These are phyloP conservation scores for Pseudogymnoascus sp. DNA, from an alignment of 2,329 filamentous ascomycete species.

Conservation along the genomic window DNA sequence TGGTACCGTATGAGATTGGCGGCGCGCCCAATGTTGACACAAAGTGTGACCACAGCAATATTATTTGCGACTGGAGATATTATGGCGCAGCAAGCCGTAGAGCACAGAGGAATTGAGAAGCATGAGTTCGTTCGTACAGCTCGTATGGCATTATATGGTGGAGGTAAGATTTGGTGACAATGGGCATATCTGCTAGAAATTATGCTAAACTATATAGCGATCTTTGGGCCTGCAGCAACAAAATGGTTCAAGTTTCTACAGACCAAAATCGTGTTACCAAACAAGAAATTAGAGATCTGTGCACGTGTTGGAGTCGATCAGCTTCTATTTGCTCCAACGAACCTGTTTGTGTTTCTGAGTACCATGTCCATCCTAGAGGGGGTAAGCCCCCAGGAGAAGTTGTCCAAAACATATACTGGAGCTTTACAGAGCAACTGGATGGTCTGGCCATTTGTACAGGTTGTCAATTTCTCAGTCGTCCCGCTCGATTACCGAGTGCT, in stretches of 20 bases:
- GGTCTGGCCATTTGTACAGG: conserved; percentile 62
- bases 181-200: neutral
- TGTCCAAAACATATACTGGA: conserved; percentile 49
- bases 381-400: conserved; percentile 49
- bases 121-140: conserved; percentile 67
- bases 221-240: conserved; percentile 65
- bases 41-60: conserved; percentile 81
- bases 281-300: conserved; percentile 50
- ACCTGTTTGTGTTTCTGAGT: conserved; percentile 57
- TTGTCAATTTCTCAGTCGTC: conserved; percentile 62
- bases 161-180: conserved; percentile 43
- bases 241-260: conserved; percentile 64
- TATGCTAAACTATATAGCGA: conserved; percentile 32
- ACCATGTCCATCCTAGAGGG: conserved; percentile 62
- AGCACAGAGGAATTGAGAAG: conserved; percentile 66
- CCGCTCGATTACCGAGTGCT: conserved; percentile 61
- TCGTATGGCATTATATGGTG: conserved; percentile 75
- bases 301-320: conserved; percentile 60
- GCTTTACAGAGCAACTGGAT: conserved; percentile 62
- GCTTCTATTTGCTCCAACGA: conserved; percentile 55
- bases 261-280: conserved; percentile 48
- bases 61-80: conserved; percentile 90
- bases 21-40: conserved; percentile 76
- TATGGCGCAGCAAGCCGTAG: conserved; percentile 84
- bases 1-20: conserved; percentile 73